A percentile compares a stretch with the other conserved stretches of the same genome.
These are phyloP conservation scores for Meira nashicola DNA, from an alignment of 1,284 basidiomycete genomes.

Conservation along the genomic window DNA sequence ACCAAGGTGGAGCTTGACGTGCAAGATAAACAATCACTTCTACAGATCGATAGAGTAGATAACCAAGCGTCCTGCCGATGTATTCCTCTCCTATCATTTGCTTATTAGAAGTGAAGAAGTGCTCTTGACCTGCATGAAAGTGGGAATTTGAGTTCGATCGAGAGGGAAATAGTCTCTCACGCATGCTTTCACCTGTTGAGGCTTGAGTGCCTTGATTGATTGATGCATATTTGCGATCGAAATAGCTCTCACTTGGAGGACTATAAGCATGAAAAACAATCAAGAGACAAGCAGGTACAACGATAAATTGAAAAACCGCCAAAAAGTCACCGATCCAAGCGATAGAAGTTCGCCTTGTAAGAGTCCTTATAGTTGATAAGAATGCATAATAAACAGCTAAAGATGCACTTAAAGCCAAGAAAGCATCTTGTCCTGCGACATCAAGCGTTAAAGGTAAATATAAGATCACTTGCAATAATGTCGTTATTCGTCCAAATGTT, in stretches of 20 bases:
- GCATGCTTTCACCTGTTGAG: background rate
- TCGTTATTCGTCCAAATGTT: constrained; percentile 36
- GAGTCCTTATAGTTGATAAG: constrained; percentile 39
- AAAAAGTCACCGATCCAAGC: constrained; percentile 36
- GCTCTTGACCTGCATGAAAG: background rate
- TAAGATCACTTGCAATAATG: constrained; percentile 47
- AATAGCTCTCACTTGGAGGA: constrained; percentile 29
- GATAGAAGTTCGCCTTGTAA: constrained; percentile 30
- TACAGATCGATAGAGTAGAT: constrained; percentile 15
- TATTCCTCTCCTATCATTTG: background rate
- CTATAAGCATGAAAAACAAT: constrained; percentile 48
- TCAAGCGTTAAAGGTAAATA: constrained; percentile 50
- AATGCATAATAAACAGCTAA: constrained; percentile 47
- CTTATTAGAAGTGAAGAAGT: background rate
- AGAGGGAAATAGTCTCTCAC: background rate
- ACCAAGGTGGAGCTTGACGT: constrained; percentile 39
- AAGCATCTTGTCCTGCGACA: constrained; percentile 47
- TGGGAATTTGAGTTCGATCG: background rate
- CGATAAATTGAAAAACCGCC: constrained; percentile 44
- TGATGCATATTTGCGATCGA: constrained; percentile 8
- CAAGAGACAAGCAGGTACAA: constrained; percentile 44
- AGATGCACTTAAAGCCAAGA: constrained; percentile 47
- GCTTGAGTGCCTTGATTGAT: background rate
- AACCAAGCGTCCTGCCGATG: background rate
- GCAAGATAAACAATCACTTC: constrained; percentile 34